These are phyloP conservation scores for Leptographium lundbergii DNA, from an alignment of 2,329 filamentous ascomycete genomes.

Conservation along the genomic window DNA sequence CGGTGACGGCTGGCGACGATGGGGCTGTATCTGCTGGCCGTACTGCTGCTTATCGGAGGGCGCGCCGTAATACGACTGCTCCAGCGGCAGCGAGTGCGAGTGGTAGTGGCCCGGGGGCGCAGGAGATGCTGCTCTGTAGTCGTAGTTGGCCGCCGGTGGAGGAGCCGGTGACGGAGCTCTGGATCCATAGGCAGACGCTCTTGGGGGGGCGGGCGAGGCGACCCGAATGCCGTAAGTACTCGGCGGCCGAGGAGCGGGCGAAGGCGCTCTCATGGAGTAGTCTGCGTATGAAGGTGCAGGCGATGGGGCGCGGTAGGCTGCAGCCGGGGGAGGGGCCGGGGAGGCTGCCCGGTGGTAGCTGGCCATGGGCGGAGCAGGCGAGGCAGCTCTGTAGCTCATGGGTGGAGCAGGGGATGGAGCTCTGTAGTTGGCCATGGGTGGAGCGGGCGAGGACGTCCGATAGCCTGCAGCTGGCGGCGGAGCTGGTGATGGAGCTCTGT, in stretches of 20 bases:
- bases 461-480: not conserved
- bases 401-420: not conserved
- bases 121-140: not conserved
- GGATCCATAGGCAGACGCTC: not conserved
- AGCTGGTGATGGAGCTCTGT: not conserved
- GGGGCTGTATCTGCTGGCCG: conserved; percentile 4
- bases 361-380: not conserved
- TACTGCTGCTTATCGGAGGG: conserved; percentile 4
- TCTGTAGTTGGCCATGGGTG: not conserved
- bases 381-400: not conserved
- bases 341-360: not conserved
- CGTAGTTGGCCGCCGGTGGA: not conserved
- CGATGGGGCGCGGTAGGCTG: not conserved
- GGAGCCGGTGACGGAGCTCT: not conserved
- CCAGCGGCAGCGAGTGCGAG: not conserved
- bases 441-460: not conserved
- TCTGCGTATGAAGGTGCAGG: not conserved
- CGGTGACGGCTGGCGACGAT: conserved; percentile 9
- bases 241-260: not conserved
- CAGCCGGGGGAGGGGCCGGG: not conserved
- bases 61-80: not conserved
- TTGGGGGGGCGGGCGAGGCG: not conserved
- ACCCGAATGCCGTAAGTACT: not conserved
- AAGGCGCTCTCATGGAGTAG: conserved; percentile 4
- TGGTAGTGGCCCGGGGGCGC: not conserved